Evolutionary conservation across 306 rosid species (phyloP), one percentile per base, ranked within the genome.

Genomic region (Betula pendula): DNA sequence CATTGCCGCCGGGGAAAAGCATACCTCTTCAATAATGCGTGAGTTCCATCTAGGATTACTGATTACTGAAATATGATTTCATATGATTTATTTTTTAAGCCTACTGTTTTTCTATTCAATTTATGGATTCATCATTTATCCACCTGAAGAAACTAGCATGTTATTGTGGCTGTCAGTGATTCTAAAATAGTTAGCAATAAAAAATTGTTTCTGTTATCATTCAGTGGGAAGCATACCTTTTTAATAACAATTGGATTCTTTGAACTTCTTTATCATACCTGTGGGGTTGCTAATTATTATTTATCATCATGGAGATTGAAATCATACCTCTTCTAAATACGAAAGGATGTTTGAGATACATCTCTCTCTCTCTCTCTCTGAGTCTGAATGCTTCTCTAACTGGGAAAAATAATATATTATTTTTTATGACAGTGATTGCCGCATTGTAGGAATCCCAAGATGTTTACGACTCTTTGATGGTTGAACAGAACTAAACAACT

Each of bases 1-100:
- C 86, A 83, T 75, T 85, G 93, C 72, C 91, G 92, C 75, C 83
- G 87, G 7, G 98, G 97, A 68, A 93, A 91, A 78, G 97, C 98
- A 11, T 93, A 89, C 81, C 97, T 93, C 51, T 91, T 91, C 85
- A 89, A 77, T 68, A 85, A 91, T 16, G 91, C 74, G 97, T 93
- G 84, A 93, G 95, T 88, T 84, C 74, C 82, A 80, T 81, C 66
- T 27, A 31, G 8, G 62, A 12, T 25, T 56, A 49, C 29, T 63
- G 15, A 9, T 22, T 38, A 27, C 55, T 1, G n/a, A 53, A 38
- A 24, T 40, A 12, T 50, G 51, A 55, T 47, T 71, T 78, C 19
- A 20, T 2, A 44, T 44, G 49, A 59, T 24, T 9, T 68, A 58
- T 35, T 20, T 7, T 38, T 29, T 29, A 69, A 22, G 47, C 17